Base-by-base conservation (phyloP, 345 rosid genomes). In the Linum lewisii region DNA sequence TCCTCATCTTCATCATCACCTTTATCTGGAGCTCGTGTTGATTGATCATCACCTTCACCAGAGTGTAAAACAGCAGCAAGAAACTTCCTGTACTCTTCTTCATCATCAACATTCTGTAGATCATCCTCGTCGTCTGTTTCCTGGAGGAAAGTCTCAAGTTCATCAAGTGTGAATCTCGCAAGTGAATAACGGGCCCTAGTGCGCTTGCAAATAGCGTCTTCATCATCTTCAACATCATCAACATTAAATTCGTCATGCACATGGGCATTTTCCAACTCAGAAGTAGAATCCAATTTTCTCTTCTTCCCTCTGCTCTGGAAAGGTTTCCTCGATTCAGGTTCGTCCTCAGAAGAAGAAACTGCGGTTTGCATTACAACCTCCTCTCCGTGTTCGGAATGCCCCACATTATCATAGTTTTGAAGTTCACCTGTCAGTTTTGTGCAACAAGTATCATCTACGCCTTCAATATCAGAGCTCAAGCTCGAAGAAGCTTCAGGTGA, bases 41-140 rank as follows among this genome's bases (percentile, higher is more conserved):
- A 61, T 15, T 66, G 80, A 47, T 55, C 68, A 64, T 85, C 84
- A 36, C 60, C 73, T 72, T 84, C 87, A 60, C 73, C 86, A 36
- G 80, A 79, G 7, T 50, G 82, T 73, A 89, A 82, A 70, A 89
- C 95, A 52, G 95, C 95, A 2, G 95, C 84, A 26, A 93, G 94
- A 75, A 93, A 89, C 74, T 93, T 89, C 72, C 77, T 82, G 52
- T 89, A 87, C 74, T 88, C 98, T 58, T 81, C 86, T 70, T 93
- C 87, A 64, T 93, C 99, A 16, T 89, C 89, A 51, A 85, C 85
- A 68, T 93, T 89, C 22, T 77, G 94, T 71, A 83, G 73, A 55
- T 84, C 92, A 45, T 89, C 94, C 47, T 86, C 98, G 25, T 93
- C 92, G 78, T 93, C 99, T 19, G 95, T 83, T 79, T 89, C 95